Conservation (phyloP, 2,329 filamentous ascomycete genomes). For the Simplicillium aogashimaense region DNA sequence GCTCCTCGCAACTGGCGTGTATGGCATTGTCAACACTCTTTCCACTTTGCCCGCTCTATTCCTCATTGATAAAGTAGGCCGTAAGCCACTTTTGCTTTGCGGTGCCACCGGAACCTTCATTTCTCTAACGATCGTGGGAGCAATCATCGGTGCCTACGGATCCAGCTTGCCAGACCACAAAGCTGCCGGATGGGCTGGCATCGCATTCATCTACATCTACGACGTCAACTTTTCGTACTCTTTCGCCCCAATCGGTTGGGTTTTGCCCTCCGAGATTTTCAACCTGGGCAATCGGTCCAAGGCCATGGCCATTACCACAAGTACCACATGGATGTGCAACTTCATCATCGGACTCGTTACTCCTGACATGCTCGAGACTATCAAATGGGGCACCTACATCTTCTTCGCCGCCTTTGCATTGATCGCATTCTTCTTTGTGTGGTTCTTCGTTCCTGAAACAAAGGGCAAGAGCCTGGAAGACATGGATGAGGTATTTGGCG, state of each 20-base stretch:
- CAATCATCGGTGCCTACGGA: conserved; percentile 36
- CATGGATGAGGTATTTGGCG: conserved; percentile 40
- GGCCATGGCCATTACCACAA: conserved; percentile 49
- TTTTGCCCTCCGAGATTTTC: conserved; percentile 56
- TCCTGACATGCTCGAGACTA: conserved; percentile 40
- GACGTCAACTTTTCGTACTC: conserved; percentile 56
- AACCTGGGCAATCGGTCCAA: conserved; percentile 46
- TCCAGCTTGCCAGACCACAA: conserved; percentile 20
- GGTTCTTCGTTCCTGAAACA: conserved; percentile 49
- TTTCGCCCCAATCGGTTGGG: conserved; percentile 53
- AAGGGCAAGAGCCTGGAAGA: conserved; percentile 44
- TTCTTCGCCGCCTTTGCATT: conserved; percentile 49
- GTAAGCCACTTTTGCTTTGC: conserved; percentile 53
- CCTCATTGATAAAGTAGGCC: conserved; percentile 44
- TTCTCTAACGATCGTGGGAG: conserved; percentile 44
- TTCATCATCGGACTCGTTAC: conserved; percentile 25
- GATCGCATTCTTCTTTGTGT: conserved; percentile 38
- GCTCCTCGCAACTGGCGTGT: conserved; percentile 47
- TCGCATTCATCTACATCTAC: conserved; percentile 55
- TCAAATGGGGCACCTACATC: conserved; percentile 42
- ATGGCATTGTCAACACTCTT: conserved; percentile 45
- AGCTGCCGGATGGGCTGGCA: conserved; percentile 42
- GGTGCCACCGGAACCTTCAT: conserved; percentile 55
- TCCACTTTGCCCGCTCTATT: conserved; percentile 31
- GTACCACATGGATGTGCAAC: conserved; percentile 30